Evolutionary conservation across 2,329 filamentous ascomycete genomes (phyloP).

Genomic region (Xylaria sp.): DNA sequence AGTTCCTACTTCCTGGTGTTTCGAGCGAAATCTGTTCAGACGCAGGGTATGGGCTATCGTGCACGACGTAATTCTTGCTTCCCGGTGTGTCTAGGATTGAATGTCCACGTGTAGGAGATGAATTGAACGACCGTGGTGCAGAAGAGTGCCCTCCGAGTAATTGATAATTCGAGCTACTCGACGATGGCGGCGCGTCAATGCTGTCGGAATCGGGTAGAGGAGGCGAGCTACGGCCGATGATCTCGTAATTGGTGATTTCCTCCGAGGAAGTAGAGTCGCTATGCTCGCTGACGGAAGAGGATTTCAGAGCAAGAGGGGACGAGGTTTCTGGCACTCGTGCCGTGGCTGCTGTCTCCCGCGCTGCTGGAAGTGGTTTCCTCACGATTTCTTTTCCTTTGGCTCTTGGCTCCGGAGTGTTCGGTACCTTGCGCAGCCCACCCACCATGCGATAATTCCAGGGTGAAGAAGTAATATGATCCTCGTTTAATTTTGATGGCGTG

Average conservation of each 20-base stretch:
- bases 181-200: constrained; percentile 55
- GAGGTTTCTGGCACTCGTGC: constrained; percentile 34
- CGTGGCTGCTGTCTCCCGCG: constrained; percentile 47
- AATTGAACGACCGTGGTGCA: constrained; percentile 55
- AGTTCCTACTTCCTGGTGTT: constrained; percentile 58
- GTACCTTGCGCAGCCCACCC: constrained; percentile 66
- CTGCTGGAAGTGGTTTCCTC: constrained; percentile 47
- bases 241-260: constrained; percentile 66
- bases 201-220: constrained; percentile 54
- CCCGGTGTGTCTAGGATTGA: constrained; percentile 47
- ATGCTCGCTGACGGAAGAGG: constrained; percentile 54
- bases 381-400: constrained; percentile 53
- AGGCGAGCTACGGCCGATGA: constrained; percentile 62
- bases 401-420: constrained; percentile 55
- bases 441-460: constrained; percentile 66
- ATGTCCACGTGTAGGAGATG: constrained; percentile 49
- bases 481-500: constrained; percentile 50
- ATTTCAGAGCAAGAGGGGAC: constrained; percentile 48
- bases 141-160: constrained; percentile 62
- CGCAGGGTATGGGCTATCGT: constrained; percentile 31
- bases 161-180: constrained; percentile 62
- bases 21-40: constrained; percentile 48
- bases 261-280: constrained; percentile 57
- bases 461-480: constrained; percentile 52
- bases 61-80: constrained; percentile 36